Base-by-base conservation (phyloP, 345 rosid genomes). In the Eucalyptus polybractea region DNA sequence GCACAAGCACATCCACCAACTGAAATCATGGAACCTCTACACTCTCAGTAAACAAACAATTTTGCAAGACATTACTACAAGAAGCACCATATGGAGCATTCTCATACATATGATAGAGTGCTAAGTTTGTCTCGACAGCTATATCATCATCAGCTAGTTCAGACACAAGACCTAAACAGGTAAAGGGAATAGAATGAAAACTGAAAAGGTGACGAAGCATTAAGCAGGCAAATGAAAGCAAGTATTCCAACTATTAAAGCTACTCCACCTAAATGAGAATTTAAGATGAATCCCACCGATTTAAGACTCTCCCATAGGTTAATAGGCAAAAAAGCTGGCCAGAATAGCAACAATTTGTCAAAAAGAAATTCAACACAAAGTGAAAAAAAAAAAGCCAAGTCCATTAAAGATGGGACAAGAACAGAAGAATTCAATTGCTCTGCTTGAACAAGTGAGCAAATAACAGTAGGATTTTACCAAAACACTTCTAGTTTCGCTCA, bases 1-100 rank as follows among this genome's bases (percentile, higher is more conserved):
- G 91, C 93, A 97, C 90, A 91, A 98, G 94, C 91, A 93, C 97
- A 93, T 94, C 92, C 95, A 93, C 92, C 86, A 95, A 88, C 99
- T 98, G 96, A 93, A 95, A 93, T 45, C 44, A 40, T 29, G 45
- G 80, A 88, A 92, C 91, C 87, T 56, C 50, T 4, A 76, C 47
- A 37, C 45, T 40, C 42, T 76, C 85, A 40, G 40, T 83, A 80
- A 91, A 17, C 11, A 92, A 58, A 86, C 24, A 87, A 89, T 69
- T 90, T 51, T 27, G 58, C 24, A 83, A 33, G 22, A 87, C 37
- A 16, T 12, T 50, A 88, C 8, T 33, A 76, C 45, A 67, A 88
- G 88, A 72, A 88, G 72, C 22, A 53, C 37, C 80, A 45, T 13
- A 50, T 72, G 50, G 40, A 53, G 80, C 49, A 42, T 60, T 58